Conservation (phyloP, 2,329 filamentous ascomycete genomes). For the Nigrospora osmanthi region DNA sequence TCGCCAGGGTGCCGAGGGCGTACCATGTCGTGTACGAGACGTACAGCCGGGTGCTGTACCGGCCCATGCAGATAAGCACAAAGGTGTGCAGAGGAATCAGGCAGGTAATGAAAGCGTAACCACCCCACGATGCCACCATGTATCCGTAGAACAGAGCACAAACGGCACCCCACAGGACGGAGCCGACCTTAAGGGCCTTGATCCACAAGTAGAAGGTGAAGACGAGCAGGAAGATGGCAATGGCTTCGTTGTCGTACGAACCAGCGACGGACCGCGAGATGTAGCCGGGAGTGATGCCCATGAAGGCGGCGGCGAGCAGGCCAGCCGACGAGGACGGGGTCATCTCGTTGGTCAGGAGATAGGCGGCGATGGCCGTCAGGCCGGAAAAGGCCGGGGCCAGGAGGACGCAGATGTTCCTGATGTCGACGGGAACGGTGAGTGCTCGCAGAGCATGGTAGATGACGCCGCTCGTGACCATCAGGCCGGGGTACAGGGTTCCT, state of each 20-base stretch:
- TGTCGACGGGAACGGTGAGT: conserved; percentile 88
- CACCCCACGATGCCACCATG: conserved; percentile 99
- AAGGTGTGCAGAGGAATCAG: conserved; percentile 90
- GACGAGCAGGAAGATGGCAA: conserved; percentile 96
- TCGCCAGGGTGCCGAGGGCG: conserved; percentile 86
- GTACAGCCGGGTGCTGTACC: conserved; percentile 89
- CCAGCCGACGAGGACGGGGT: conserved; percentile 90
- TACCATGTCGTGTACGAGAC: conserved; percentile 99
- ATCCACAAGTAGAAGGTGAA: conserved; percentile 99
- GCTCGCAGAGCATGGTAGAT: conserved; percentile 93
- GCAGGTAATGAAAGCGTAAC: conserved; percentile 99
- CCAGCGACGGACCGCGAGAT: conserved; percentile 96
- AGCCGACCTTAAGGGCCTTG: conserved; percentile 93
- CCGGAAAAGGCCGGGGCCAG: conserved; percentile 93
- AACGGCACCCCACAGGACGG: conserved; percentile 91
- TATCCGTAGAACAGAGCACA: conserved; percentile 97
- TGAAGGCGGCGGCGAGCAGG: conserved; percentile 87
- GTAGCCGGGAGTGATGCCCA: conserved; percentile 96
- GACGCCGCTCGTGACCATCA: conserved; percentile 97
- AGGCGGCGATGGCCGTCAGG: conserved; percentile 84
- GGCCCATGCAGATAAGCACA: conserved; percentile 91
- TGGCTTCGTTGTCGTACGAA: conserved; percentile 99
- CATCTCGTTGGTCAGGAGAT: conserved; percentile 96
- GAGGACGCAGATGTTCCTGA: conserved; percentile 96
- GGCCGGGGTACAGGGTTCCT: conserved; percentile 94